Evolutionary conservation across 1,284 basidiomycete species (phyloP), one percentile per base, ranked within the genome.

Genomic region (Leccinum subrobustum): DNA sequence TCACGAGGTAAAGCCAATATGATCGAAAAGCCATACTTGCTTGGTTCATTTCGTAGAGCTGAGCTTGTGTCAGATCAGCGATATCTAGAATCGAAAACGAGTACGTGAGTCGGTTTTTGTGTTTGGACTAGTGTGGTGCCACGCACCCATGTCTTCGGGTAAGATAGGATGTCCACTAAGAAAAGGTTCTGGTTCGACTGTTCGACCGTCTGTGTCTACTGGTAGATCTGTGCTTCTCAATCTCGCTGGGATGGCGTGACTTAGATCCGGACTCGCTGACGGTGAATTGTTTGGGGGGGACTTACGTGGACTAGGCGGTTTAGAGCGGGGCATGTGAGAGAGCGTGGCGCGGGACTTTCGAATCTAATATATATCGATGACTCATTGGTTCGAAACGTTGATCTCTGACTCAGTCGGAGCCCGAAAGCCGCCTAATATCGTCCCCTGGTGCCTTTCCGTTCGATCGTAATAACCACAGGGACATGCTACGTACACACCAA

Each of bases 41-140:
- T 67, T 83, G 78, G 54, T 83, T 85, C 67, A 84, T 73, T 54
- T 84, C 81, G 56, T 81, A 78, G 42, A 84, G 66, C 52, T 82
- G 76, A 8, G 77, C 70, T 16, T 67, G 69, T 9, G 71, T 66
- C 31, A 78, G 60, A 54, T 70, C 71, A n/a, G 63, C 61, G 20
- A 76, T 65, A 54, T 78, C 76, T 76, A 42, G 16, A 52, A 27
- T 12, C 5, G 20, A 55, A 42, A 42, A 23, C 4, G 37, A 35
- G 27, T 64, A 5, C 5, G 20, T 47, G 11, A 12, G 25, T 51
- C 14, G 14, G n/a, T 50, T 25, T n/a, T 25, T 18, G 42, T 4
- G 9, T 4, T 11, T n/a, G 11, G 20, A 25, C 7, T 2, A 12
- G 6, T 27, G 25, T 25, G 25, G 16, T 27, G 14, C 29, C 23